Evolutionary conservation across 2,329 filamentous ascomycete species (phyloP).

Genomic region (Microdochium trichocladiopsis): DNA sequence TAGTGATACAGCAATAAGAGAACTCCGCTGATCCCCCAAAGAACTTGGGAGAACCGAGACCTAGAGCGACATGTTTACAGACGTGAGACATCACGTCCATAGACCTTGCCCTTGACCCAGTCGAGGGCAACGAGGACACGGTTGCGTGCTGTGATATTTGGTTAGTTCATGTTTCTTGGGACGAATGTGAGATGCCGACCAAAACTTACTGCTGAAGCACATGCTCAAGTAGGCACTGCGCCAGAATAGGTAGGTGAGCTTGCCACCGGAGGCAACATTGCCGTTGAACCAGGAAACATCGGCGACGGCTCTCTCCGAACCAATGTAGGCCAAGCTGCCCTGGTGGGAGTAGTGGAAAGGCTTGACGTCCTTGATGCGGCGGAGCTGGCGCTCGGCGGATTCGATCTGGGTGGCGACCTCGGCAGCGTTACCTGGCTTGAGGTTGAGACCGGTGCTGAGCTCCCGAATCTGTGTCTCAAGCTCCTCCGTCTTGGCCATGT

Average conservation of each 20-base stretch:
- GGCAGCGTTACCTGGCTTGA: constrained; percentile 58
- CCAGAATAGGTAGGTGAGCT: constrained; percentile 97
- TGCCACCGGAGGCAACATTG: constrained; percentile 89
- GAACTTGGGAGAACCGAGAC: too few species aligned
- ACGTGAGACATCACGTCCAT: constrained; percentile 88
- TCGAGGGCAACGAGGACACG: constrained; percentile 87
- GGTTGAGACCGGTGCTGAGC: constrained; percentile 56
- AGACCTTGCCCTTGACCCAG: constrained; percentile 95
- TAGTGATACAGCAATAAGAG: background rate
- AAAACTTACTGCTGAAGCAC: constrained; percentile 94
- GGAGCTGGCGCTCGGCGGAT: constrained; percentile 75
- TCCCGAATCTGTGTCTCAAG: constrained; percentile 70
- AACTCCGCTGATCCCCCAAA: background rate
- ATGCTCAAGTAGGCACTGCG: constrained; percentile 96
- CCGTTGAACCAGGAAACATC: constrained; percentile 97
- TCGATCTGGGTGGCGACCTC: constrained; percentile 71
- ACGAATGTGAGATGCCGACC: background rate
- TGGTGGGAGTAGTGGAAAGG: constrained; percentile 99
- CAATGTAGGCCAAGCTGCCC: constrained; percentile 94
- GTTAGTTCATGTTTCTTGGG: constrained; percentile 8
- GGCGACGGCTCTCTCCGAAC: constrained; percentile 93
- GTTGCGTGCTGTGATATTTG: constrained; percentile 64
- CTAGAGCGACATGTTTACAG: constrained; percentile 46
- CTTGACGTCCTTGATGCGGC: constrained; percentile 87
- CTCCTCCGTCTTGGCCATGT: constrained; percentile 89